A percentile compares a stretch with the other conserved stretches of the same genome.
Conservation (phyloP, 306 rosid genomes). For the Lupinus albus region DNA sequence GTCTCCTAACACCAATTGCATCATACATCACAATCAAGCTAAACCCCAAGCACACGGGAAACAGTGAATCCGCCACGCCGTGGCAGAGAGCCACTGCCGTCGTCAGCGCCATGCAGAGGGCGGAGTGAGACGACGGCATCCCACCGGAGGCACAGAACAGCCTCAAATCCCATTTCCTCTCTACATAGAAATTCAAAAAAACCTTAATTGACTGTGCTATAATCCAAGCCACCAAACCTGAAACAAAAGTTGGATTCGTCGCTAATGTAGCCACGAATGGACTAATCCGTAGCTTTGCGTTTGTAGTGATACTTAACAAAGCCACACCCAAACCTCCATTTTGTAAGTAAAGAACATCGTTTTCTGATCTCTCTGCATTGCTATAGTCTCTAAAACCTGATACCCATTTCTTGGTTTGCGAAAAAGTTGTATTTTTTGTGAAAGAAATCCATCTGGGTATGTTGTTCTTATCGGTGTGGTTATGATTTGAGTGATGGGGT, state of each 20-base stretch:
- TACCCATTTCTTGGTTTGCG: conserved; percentile 42
- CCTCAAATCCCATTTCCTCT: conserved; percentile 67
- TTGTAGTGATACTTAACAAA: conserved; percentile 63
- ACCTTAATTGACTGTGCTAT: conserved; percentile 67
- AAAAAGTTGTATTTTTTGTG: conserved; percentile 36
- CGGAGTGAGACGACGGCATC: conserved; percentile 94
- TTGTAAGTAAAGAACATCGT: conserved; percentile 47
- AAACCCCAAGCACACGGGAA: conserved; percentile 87
- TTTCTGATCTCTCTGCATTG: conserved; percentile 9
- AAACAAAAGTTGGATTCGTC: conserved; percentile 81
- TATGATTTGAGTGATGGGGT: conserved; percentile 33
- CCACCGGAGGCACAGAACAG: conserved; percentile 71
- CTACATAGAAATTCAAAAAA: conserved; percentile 68
- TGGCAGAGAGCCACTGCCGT: conserved; percentile 79
- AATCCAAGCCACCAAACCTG: conserved; percentile 70
- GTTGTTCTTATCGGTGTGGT: neutral
- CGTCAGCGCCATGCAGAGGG: conserved; percentile 79
- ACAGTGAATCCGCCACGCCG: conserved; percentile 61
- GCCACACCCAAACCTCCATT: conserved; percentile 68
- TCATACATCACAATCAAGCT: conserved; percentile 89
- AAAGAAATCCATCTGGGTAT: neutral
- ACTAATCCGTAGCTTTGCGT: conserved; percentile 66
- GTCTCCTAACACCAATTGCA: conserved; percentile 85
- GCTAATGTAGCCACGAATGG: conserved; percentile 78
- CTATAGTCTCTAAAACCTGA: conserved; percentile 14